Evolutionary conservation across 345 rosid genomes (phyloP).

Genomic region (Noccaea bulbosa): DNA sequence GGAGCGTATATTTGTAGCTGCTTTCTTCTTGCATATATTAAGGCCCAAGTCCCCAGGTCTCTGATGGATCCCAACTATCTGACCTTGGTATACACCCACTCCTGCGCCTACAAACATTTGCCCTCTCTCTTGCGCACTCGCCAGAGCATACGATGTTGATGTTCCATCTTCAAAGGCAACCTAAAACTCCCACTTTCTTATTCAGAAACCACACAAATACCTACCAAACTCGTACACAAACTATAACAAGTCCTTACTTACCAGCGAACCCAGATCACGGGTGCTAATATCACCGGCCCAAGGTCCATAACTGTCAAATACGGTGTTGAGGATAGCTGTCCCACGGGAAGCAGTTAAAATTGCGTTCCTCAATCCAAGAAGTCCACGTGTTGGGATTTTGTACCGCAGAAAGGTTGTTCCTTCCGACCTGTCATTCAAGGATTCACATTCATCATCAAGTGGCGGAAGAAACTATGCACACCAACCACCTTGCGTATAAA

Average conservation of each 20-base stretch:
- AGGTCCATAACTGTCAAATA: constrained; percentile 88
- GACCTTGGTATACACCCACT: constrained; percentile 83
- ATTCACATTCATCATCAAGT: constrained; percentile 24
- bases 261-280: constrained; percentile 94
- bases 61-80: constrained; percentile 92
- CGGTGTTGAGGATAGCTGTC: constrained; percentile 88
- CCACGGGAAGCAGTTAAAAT: constrained; percentile 97
- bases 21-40: constrained; percentile 94
- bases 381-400: constrained; percentile 97
- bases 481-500: constrained; percentile 8
- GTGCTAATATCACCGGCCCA: constrained; percentile 92
- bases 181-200: constrained; percentile 46
- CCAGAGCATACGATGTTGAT: constrained; percentile 82
- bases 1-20: constrained; percentile 90
- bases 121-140: constrained; percentile 89
- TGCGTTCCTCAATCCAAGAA: constrained; percentile 95
- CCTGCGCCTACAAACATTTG: constrained; percentile 93
- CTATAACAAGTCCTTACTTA: constrained; percentile 46
- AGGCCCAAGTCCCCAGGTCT: constrained; percentile 87
- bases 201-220: constrained; percentile 20
- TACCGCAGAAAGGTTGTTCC: constrained; percentile 82
- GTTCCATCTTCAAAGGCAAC: constrained; percentile 96
- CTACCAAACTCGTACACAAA: constrained; percentile 13
- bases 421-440: constrained; percentile 61
- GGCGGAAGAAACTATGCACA: constrained; percentile 4